These are phyloP conservation scores for Pelargonium citronellum DNA, from an alignment of 441 rosid genomes.

Conservation along the genomic window DNA sequence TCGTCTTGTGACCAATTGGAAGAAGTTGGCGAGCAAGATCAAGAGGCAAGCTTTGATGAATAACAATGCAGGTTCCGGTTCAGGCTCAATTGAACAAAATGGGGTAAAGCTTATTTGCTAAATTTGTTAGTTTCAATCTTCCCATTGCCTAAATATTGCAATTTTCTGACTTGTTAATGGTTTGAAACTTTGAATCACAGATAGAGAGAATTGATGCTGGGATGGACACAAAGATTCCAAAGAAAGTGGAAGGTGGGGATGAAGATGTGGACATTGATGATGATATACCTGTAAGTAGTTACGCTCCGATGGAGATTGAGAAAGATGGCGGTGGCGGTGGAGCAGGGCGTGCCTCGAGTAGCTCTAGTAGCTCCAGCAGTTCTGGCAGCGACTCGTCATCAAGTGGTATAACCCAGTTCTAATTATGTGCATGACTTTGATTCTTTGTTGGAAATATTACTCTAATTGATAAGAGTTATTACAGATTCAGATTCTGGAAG, in stretches of 20 bases:
- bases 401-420: constrained; percentile 37
- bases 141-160: no score
- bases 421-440: neutral
- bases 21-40: constrained; percentile 83
- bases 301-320: constrained; percentile 86
- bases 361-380: constrained; percentile 38
- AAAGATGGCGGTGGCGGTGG: constrained; percentile 37
- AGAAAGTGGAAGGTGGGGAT: constrained; percentile 74
- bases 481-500: constrained; percentile 80
- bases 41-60: constrained; percentile 74
- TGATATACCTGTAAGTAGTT: constrained; percentile 69
- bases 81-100: constrained; percentile 29
- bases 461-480: neutral
- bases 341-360: constrained; percentile 46
- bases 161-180: constrained; percentile 9
- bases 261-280: constrained; percentile 98
- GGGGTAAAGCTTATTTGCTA: constrained; percentile 28
- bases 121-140: neutral
- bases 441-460: neutral
- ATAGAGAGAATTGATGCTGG: constrained; percentile 43
- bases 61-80: constrained; percentile 26
- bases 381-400: constrained; percentile 56
- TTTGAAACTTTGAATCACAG: constrained; percentile 11
- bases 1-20: constrained; percentile 79
- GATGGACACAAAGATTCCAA: constrained; percentile 47